A percentile compares a stretch with the other conserved stretches of the same genome.
These are phyloP conservation scores for Dioscorea dumetorum DNA, from an alignment of 106 monocot genomes.

Conservation along the genomic window DNA sequence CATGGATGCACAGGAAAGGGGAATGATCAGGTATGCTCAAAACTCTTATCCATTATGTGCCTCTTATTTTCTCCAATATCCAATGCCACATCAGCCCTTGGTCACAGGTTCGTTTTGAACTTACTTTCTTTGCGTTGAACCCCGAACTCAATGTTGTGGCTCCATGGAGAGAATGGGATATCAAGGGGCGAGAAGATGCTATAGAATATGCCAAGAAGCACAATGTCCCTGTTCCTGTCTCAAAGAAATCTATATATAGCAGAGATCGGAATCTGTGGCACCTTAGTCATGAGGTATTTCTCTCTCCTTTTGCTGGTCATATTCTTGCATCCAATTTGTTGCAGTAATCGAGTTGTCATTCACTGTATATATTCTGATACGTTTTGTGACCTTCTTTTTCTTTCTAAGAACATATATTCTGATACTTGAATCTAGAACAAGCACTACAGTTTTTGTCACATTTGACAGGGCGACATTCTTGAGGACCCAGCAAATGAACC, in stretches of 20 bases:
- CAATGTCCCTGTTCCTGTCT: constrained; percentile 77
- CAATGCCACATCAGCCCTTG: background rate
- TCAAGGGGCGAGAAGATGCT: constrained; percentile 90
- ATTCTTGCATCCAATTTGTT: background rate
- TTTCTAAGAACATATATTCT: constrained; percentile 9
- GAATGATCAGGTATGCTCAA: constrained; percentile 80
- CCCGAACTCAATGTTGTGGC: constrained; percentile 89
- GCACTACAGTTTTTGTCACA: background rate
- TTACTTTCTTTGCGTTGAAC: constrained; percentile 87
- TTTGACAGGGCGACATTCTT: constrained; percentile 71
- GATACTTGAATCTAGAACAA: background rate
- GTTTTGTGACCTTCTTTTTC: background rate
- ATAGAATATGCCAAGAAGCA: constrained; percentile 95
- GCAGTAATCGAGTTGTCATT: too few species aligned
- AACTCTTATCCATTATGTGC: constrained; percentile 1
- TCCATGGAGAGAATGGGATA: constrained; percentile 99
- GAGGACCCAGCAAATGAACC: constrained; percentile 95
- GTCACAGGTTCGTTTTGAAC: constrained; percentile 80
- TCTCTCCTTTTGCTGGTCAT: background rate
- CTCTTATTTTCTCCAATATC: background rate
- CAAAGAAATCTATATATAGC: constrained; percentile 97
- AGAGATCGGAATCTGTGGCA: constrained; percentile 98
- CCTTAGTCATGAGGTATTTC: constrained; percentile 82
- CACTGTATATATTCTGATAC: too few species aligned
- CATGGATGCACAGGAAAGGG: constrained; percentile 99